Base-by-base conservation (phyloP, 768 basidiomycete genomes). In the Trametes punicea region DNA sequence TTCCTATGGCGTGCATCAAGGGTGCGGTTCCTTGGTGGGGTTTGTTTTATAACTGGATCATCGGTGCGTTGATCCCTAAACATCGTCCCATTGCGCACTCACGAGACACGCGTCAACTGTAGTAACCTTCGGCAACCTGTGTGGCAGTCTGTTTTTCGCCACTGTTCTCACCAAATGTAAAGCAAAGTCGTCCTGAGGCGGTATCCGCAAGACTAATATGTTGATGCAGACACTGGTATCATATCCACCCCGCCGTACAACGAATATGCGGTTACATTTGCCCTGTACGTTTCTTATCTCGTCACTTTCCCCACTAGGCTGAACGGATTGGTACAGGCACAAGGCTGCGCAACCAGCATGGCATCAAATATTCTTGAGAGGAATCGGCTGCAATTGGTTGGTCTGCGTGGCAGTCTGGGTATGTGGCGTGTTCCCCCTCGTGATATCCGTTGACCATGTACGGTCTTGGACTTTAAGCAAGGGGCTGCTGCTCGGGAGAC, bases 301-400 rank as follows among this genome's bases (percentile, higher is more conserved):
- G 11, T 44, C 23, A 23, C 23, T 44, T 13, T 15, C 42, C 13
- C 25, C 21, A n/a, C 15, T n/a, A 15, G 13, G n/a, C 34, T 36
- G 13, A 36, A 5, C 8, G 15, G 13, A 10, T 7, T n/a, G 34
- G n/a, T 5, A 36, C 15, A 88, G 87, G 42, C 67, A 79, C 34
- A 89, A 88, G 65, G 87, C 86, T 0, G 70, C 70, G 1, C 80
- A 82, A 10, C 87, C 87, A 2, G 69, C 76, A 29, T 89, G 86
- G 86, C 75, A 87, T 66, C 81, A 89, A 65, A 84, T 89, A 33
- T 83, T 89, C 70, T 69, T 89, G 18, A 75, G 86, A 15, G 87
- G 87, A 0, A 86, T 89, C 59, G 87, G 80, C 6, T 89, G 87
- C 61, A 89, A 89, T 61, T 89, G 85, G 86, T 75, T 89, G 1